Base-by-base conservation (phyloP, 495 filamentous ascomycete genomes). In the Pseudomonodictys pantanalensis region DNA sequence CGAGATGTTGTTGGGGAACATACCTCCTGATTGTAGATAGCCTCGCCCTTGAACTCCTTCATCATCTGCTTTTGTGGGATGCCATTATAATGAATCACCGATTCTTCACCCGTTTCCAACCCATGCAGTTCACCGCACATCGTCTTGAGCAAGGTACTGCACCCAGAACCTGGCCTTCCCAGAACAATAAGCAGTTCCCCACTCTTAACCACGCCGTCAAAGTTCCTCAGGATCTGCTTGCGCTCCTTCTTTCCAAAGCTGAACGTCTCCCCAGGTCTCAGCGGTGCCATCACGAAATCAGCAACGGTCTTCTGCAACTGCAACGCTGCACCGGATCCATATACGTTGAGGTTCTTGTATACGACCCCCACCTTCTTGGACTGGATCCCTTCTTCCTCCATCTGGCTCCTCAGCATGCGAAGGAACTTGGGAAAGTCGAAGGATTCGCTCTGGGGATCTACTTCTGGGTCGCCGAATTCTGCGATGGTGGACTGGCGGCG, bases 141-240 rank as follows among this genome's bases (percentile, higher is more conserved):
- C 4, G 58, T 43, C 39, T 65, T 65, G 17, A 65, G 35, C 11
- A 80, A 49, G 6, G 77, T 80, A 2, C 71, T 74, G 43, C 76
- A 79, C 17, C 77, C 77, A 2, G 72, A 71, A 1, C 77, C 77
- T 0, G 77, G 77, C 3, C 77, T 64, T 4, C 77, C 77, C 10
- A 79, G 66, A 2, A 79, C 77, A 1, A 79, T 59, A 23, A 78
- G 62, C 71, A 79, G 75, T 60, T 78, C 76, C 6, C 77, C 77
- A 29, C 7, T 23, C 17, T 58, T 58, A 20, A 64, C 32, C 2
- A 58, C 4, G 3, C 60, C 60, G 17, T 64, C 60, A 12, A 64
- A 58, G 32, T 38, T 39, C 3, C 32, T 29, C n/a, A 62, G 45
- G 41, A 62, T 62, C 17, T 56, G 51, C n/a, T 48, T 61, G 9